Base-by-base conservation (phyloP, 176 grass and related monocot genomes). In the Paspalum notatum region DNA sequence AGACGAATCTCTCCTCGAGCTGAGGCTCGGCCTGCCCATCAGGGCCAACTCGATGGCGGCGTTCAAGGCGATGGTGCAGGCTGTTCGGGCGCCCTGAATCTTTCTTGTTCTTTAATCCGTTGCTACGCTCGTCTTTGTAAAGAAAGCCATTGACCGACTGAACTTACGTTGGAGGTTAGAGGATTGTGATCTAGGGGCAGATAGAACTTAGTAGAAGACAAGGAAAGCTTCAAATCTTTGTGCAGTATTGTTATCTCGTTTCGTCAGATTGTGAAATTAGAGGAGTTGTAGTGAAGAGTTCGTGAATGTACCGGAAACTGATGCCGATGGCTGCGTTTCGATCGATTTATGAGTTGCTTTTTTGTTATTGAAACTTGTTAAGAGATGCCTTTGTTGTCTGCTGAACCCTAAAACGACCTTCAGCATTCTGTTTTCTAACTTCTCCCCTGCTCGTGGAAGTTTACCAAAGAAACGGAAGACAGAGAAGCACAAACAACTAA, bases 21-120 rank as follows among this genome's bases (percentile, higher is more conserved):
- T 55, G 26, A 78, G 59, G 78, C 71, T 92, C 66, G 68, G 68
- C 12, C 71, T 26, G 39, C 27, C 12, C 38, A 21, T 12, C 7
- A 59, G 5, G 70, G 48, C 27, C 10, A 25, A 54, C 12, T 14
- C 24, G 24, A 15, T 0, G 27, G 32, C n/a, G 66, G 74, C 42
- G 74, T 66, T 68, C 75, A 71, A 42, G 21, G 68, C 38, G 8
- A 45, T 79, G 75, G 51, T 74, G 12, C 43, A 51, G 43, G 32
- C 60, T 17, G 69, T 79, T 76, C 37, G 4, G 32, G 17, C 12
- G 59, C 9, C 59, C 25, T 62, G 43, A 24, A 26, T 15, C 50
- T 21, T 4, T 42, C 16, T 38, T 69, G 21, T 40, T 54, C 39
- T 63, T 12, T 37, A 5, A n/a, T 80, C 44, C 25, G 38, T 41